Conservation (phyloP, 345 rosid genomes). For the Raphanus sativus region DNA sequence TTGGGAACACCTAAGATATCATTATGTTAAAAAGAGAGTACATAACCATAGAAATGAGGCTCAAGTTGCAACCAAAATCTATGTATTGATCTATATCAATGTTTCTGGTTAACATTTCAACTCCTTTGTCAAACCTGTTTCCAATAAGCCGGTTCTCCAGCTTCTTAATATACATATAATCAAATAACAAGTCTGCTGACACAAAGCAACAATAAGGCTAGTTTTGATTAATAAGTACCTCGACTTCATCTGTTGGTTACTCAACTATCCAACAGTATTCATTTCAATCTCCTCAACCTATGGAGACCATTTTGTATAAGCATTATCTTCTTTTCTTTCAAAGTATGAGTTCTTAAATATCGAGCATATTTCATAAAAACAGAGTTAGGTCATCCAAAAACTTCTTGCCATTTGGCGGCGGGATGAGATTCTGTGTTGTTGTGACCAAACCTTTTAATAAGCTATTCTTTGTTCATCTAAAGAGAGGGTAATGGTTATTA, state of each 20-base stretch:
- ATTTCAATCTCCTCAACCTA: constrained; percentile 71
- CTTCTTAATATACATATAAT: constrained; percentile 60
- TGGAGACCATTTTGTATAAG: constrained; percentile 42
- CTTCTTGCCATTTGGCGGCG: too few species aligned
- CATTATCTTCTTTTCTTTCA: constrained; percentile 19
- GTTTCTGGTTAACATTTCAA: neutral
- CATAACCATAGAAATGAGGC: constrained; percentile 74
- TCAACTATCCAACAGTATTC: constrained; percentile 93
- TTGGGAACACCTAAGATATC: constrained; percentile 74
- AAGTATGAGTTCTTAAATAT: constrained; percentile 67
- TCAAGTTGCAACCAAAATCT: constrained; percentile 76
- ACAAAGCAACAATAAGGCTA: too few species aligned
- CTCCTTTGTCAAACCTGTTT: constrained; percentile 72
- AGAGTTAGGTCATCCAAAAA: too few species aligned
- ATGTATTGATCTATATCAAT: too few species aligned
- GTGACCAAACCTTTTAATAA: neutral
- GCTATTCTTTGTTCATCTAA: neutral
- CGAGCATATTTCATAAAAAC: constrained; percentile 43
- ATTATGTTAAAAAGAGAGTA: constrained; percentile 66
- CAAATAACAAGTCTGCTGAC: too few species aligned
- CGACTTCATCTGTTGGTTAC: constrained; percentile 70
- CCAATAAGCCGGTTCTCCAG: constrained; percentile 70
- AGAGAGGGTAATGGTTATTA: constrained; percentile 26
- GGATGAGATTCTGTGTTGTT: too few species aligned
- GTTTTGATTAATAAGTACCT: constrained; percentile 24